A percentile compares a stretch with the other conserved stretches of the same genome.
phyloP scores from a whole-genome alignment of 495 filamentous ascomycete genomes.

The Terfezia claveryi region DNA sequence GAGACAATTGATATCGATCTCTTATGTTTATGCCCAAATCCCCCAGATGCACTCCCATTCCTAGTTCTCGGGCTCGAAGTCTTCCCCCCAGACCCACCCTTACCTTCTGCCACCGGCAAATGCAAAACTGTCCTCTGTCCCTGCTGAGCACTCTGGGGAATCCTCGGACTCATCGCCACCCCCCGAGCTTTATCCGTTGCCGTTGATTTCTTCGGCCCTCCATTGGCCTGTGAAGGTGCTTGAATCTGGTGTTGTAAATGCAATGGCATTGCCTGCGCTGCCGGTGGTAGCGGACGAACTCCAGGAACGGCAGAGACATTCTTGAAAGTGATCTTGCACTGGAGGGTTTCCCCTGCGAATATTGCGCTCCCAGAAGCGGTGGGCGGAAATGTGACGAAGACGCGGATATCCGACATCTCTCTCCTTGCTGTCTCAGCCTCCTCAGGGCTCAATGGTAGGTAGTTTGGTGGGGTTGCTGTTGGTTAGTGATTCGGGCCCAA shows the following conservation, averaged over 20 bases:
- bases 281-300: not conserved
- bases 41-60: not conserved
- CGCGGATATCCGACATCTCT: slow-evolving; percentile 42
- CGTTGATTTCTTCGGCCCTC: not conserved
- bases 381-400: slow-evolving; percentile 73
- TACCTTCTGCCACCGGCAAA: not conserved
- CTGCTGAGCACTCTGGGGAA: not conserved
- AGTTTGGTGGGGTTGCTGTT: not conserved
- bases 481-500: not conserved
- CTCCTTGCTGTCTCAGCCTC: not conserved
- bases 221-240: not conserved
- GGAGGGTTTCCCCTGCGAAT: slow-evolving; percentile 83
- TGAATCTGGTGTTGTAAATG: not conserved
- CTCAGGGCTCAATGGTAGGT: too few species aligned
- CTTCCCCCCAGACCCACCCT: not conserved
- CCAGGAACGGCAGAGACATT: slow-evolving; percentile 38
- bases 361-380: slow-evolving; percentile 39
- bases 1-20: slow-evolving; percentile 92
- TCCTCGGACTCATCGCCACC: not conserved
- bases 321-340: slow-evolving; percentile 89
- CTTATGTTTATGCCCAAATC: slow-evolving; percentile 31
- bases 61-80: not conserved
- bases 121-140: not conserved
- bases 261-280: not conserved
- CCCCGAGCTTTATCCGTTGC: not conserved